Base-by-base conservation (phyloP, 345 rosid species). In the Melaleuca quinquenervia region DNA sequence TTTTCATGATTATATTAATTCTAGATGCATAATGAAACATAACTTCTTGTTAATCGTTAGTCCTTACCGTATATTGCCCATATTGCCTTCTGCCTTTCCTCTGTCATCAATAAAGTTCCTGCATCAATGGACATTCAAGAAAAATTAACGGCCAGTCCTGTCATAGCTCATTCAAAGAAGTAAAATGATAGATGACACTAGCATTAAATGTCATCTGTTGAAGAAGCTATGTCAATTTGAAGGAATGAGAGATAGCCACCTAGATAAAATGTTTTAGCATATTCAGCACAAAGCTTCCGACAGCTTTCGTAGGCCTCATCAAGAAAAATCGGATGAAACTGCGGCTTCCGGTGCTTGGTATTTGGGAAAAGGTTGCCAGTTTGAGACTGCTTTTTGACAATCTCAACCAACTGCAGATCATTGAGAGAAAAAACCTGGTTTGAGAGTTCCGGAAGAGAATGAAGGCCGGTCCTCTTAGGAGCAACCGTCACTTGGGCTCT, bases 51-150 rank as follows among this genome's bases (percentile, higher is more conserved):
- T 45, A 26, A 29, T 51, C 10, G n/a, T 14, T 52, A 15, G 22
- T 84, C 44, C 87, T 85, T 86, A 92, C 94, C 96, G 84, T 93
- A 93, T 70, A 94, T 92, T 84, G 95, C 94, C 94, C 96, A 94
- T 74, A 90, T 93, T 2, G 96, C 94, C 85, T 90, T 93, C 87
- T 92, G 92, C 53, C 94, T 84, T 80, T 92, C 93, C 53, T 91
- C 90, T 32, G 94, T 93, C 94, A 94, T 94, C 49, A 94, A 88
- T 89, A 86, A 82, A 48, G 95, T 91, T 84, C 96, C 94, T 94
- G 93, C 86, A 89, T 75, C 70, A 36, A 83, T 26, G 82, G 41
- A 76, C 21, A 44, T n/a, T 70, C 36, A 12, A 52, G 54, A 64
- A 54, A 18, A 70, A 58, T n/a, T 75, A 74, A 21, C 74, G 9